Conservation (phyloP, 257 asterid genomes). For the Solanum chmielewskii region DNA sequence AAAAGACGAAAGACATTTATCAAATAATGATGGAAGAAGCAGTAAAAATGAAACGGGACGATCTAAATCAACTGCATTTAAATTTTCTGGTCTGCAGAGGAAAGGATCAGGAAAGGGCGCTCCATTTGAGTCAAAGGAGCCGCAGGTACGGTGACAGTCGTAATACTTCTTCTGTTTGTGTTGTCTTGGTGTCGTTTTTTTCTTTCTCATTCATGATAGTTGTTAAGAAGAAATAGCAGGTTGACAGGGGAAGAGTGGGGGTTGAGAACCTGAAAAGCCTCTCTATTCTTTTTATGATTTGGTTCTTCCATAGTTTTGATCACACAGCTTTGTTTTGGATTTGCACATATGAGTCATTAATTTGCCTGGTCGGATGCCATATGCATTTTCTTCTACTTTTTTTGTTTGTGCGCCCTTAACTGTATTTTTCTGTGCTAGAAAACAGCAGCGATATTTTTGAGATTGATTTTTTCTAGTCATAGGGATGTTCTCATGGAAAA, state of each 20-base stretch:
- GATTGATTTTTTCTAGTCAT: neutral
- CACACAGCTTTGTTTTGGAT: too few species aligned
- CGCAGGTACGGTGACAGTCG: conserved; percentile 25
- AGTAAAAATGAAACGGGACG: conserved; percentile 24
- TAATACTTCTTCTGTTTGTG: neutral
- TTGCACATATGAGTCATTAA: neutral
- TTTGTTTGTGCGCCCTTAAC: neutral
- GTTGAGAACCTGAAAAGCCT: too few species aligned
- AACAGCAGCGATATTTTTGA: neutral
- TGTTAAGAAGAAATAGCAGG: too few species aligned
- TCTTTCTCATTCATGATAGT: too few species aligned
- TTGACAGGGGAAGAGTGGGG: too few species aligned
- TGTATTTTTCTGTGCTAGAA: neutral
- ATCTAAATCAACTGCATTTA: conserved; percentile 30
- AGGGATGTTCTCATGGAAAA: neutral
- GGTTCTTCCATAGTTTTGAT: too few species aligned
- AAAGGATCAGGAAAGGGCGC: conserved; percentile 36
- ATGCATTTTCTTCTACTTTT: neutral
- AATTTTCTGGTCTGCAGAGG: conserved; percentile 34
- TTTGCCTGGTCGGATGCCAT: neutral
- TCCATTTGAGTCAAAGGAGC: conserved; percentile 33
- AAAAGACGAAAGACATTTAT: conserved; percentile 4
- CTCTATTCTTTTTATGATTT: too few species aligned
- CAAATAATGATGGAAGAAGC: conserved; percentile 27
- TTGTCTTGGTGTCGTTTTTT: too few species aligned